phyloP scores from a whole-genome alignment of 2,329 filamentous ascomycete genomes.

The Colletotrichum tamarilloi region DNA sequence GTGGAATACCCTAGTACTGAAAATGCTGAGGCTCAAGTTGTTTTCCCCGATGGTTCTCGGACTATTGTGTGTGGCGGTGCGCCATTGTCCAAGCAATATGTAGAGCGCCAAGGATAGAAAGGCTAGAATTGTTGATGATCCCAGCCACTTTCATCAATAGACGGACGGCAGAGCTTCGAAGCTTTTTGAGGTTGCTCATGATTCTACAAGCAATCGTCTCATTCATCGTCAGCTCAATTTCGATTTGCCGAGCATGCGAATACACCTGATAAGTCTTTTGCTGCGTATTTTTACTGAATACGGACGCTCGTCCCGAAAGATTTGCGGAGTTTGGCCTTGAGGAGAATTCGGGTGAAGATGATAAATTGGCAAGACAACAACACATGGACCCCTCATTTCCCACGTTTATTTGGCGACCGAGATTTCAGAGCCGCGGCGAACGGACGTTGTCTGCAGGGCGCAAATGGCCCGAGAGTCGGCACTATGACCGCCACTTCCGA shows the following conservation, averaged over 20 bases:
- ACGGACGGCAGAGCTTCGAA: neutral
- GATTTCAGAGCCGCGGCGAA: slow-evolving; percentile 1
- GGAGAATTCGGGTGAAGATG: neutral
- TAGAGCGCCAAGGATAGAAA: neutral
- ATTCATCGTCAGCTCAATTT: neutral
- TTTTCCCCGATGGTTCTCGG: slow-evolving; percentile 8
- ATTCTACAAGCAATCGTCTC: neutral
- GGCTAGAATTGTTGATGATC: neutral
- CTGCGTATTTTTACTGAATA: neutral
- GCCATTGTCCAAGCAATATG: neutral
- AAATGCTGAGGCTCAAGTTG: slow-evolving; percentile 2
- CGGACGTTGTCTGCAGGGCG: neutral
- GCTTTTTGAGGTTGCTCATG: neutral
- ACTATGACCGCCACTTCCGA: slow-evolving; percentile 17
- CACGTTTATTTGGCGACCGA: slow-evolving; percentile 6
- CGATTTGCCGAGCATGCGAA: neutral
- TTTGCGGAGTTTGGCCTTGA: neutral
- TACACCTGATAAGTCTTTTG: too few relatives aligned
- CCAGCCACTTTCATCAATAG: neutral
- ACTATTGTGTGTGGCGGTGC: slow-evolving; percentile 2
- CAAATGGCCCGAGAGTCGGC: neutral
- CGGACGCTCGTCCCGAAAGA: neutral
- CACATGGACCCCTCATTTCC: slow-evolving; percentile 17
- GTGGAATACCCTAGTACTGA: neutral
- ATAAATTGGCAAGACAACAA: neutral